Base-by-base conservation (phyloP, 208 protist genomes). In the Entamoeba histolytica region DNA sequence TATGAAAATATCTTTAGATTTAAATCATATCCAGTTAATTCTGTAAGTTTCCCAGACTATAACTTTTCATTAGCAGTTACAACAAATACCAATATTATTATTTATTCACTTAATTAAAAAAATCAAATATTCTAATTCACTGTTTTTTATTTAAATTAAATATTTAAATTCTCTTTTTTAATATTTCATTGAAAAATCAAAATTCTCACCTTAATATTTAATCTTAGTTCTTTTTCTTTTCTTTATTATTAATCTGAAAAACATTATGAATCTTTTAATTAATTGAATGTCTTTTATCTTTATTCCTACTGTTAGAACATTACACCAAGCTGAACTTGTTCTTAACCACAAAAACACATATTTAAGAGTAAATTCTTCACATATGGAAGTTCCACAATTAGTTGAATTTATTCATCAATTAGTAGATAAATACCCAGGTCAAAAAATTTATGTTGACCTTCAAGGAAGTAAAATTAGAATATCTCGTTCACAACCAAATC, bases 361-460 rank as follows among this genome's bases (percentile, higher is more conserved):
- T 78, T 93, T 93, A 5, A 17, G 92, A 35, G 49, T 93, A 6
- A 93, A 93, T 93, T 39, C 49, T 17, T 93, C 92, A 44, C 92
- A 93, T 93, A 55, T 28, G 5, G 17, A 49, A 14, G 6, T 31
- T 12, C 5, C 5, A 8, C 2, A 93, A 49, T 15, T 91, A 14
- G 44, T 93, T 3, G 91, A 57, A 39, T 23, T 92, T 49, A n/a
- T 92, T 49, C 15, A 14, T 7, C 5, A 61, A 14, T 78, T 93
- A 44, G 14, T n/a, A 15, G 78, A 87, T 15, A 19, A 49, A 28
- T 78, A 69, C 8, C 7, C 19, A 8, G 8, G 28, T 28, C 15
- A 91, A 49, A 49, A 5, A 49, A 17, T 93, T 12, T 93, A 39
- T 91, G 39, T 93, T 28, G 92, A 93, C 52, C 49, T 93, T 6